Conservation (phyloP, 192 early-diverging fungal genomes). For the Coemansia sp. region DNA sequence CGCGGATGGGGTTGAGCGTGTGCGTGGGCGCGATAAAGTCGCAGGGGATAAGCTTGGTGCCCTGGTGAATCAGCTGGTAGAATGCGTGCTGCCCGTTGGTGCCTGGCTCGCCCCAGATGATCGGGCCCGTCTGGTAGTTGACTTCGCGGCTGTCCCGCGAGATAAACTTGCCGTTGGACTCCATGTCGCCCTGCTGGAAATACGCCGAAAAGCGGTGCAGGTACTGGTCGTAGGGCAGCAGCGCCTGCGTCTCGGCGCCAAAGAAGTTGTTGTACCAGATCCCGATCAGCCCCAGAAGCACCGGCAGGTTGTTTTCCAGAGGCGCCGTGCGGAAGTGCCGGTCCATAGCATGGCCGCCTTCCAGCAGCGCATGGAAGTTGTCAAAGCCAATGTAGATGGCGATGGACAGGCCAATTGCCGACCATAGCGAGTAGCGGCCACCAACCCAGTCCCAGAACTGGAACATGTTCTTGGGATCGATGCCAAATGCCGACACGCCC, state of each 20-base stretch:
- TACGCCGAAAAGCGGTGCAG: constrained; percentile 97
- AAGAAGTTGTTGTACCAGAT: constrained; percentile 99
- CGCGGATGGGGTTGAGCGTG: constrained; percentile 86
- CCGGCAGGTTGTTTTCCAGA: constrained; percentile 91
- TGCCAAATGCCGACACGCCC: constrained; percentile 88
- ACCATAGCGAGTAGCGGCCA: constrained; percentile 99
- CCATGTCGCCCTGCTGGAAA: constrained; percentile 99
- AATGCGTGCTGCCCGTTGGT: constrained; percentile 99
- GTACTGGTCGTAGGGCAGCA: constrained; percentile 99
- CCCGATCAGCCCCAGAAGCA: constrained; percentile 82
- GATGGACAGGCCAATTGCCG: constrained; percentile 97
- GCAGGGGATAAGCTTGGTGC: constrained; percentile 92
- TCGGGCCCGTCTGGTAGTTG: constrained; percentile 87
- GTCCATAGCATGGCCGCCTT: constrained; percentile 96
- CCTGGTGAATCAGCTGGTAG: constrained; percentile 99
- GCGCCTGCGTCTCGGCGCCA: constrained; percentile 87
- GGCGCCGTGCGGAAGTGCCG: constrained; percentile 89
- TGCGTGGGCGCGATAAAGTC: constrained; percentile 96
- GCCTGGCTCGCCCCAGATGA: constrained; percentile 99
- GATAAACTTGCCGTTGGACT: constrained; percentile 96
- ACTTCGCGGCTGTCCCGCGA: constrained; percentile 78
- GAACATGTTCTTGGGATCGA: constrained; percentile 97
- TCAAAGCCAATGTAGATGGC: constrained; percentile 92
- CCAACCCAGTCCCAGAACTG: constrained; percentile 99
- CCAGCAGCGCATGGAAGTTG: constrained; percentile 88